Evolutionary conservation across 176 grass and related monocot genomes (phyloP), one percentile per base, ranked within the genome.

Genomic region (Poa pratensis): DNA sequence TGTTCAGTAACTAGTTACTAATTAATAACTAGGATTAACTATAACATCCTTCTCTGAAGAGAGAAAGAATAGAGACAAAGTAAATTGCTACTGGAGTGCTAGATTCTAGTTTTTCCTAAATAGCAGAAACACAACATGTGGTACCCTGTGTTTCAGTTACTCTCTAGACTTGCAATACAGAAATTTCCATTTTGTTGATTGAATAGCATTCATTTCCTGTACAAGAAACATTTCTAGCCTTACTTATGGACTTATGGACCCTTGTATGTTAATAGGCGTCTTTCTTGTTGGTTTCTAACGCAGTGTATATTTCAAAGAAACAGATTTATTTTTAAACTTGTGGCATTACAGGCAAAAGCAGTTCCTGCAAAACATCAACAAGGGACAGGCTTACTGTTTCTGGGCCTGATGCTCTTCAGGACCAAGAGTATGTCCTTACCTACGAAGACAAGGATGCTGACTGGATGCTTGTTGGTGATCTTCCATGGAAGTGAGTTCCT

Each of bases 391-490:
- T 94, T 70, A 87, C 65, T 82, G 77, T 84, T 79, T 88, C 81
- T 82, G 81, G 87, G 73, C 79, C 85, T 49, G 89, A 94, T 32
- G 77, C 87, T 51, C 92, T 94, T 87, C 77, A 89, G 83, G 92
- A 89, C 55, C 87, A 90, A 52, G 92, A 94, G 45, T 91, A 91
- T 83, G 92, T 91, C 40, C 89, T 94, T 71, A 94, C 92, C 14
- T 94, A 89, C 43, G 92, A 94, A 85, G 92, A 91, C 82, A 91
- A 87, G 27, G 92, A 94, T 85, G 92, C 80, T 59, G 92, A 94
- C 40, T 94, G 92, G 92, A 94, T 94, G 92, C 92, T 94, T 2
- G 89, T 94, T 45, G 92, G 92, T 28, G 89, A 94, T 87, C 89
- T 94, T 61, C 92, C 92, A 22, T 94, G 92, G 92, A 73, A 87